Base-by-base conservation (phyloP, 1,284 basidiomycete genomes). In the Athelia sp. region DNA sequence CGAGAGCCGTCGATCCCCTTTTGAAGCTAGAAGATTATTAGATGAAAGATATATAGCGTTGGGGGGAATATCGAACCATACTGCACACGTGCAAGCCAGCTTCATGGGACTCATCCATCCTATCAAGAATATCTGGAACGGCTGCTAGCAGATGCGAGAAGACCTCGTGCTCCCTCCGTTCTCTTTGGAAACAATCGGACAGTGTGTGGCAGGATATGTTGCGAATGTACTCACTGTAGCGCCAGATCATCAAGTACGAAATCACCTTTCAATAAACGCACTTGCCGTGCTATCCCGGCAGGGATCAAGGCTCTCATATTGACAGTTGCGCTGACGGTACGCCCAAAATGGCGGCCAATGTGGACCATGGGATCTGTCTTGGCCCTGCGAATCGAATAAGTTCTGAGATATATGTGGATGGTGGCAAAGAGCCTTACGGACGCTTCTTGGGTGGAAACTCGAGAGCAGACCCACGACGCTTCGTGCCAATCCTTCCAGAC, bases 1-100 rank as follows among this genome's bases (percentile, higher is more conserved):
- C 52, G 22, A 14, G 42, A 32, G 3, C 50, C 42, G 18, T 40
- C 31, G 4, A 18, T 26, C 9, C 45, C 45, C 19, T 46, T 46
- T 26, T 46, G 45, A 8, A 46, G 26, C 45, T 46, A 18, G 15
- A 23, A 21, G 22, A 19, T 15, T 4, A 23, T 8, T 4, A n/a
- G 4, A 6, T 4, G 4, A 40, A 9, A 8, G 9, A n/a, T 40
- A 4, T 6, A 40, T 8, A n/a, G 8, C n/a, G 6, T 8, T 8
- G 19, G 4, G 19, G 19, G 15, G 19, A n/a, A 40, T 17, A 6
- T 17, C 36, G 15, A 6, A 40, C n/a, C 36, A 40, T 9, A 6
- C 6, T 8, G 6, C 36, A 8, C 15, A 8, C 6, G 6, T 40
- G 6, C 36, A 8, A 6, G 15, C n/a, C 36, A 4, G 36, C 6